Evolutionary conservation across 2,329 filamentous ascomycete genomes (phyloP).

Genomic region (Arthrobotrys musiformis): DNA sequence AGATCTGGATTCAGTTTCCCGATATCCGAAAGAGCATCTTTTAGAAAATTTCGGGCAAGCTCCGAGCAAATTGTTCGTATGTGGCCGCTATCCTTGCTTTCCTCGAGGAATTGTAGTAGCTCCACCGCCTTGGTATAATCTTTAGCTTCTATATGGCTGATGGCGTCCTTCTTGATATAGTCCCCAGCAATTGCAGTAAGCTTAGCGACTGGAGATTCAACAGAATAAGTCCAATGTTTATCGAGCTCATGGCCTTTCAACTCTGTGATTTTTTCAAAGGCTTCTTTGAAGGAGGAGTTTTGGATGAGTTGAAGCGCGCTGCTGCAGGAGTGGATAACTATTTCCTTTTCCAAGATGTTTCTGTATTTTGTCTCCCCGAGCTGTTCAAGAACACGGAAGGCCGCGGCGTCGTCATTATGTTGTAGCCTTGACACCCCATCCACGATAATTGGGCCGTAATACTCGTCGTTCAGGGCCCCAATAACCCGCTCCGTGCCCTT

Average conservation of each 20-base stretch:
- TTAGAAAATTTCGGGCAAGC: neutral
- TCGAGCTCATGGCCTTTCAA: neutral
- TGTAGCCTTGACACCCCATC: neutral
- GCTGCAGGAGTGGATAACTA: neutral
- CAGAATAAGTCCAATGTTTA: neutral
- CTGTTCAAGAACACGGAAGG: neutral
- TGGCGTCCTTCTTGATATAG: neutral
- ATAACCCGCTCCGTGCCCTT: constrained; percentile 1
- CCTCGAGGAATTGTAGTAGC: neutral
- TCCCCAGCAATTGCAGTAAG: neutral
- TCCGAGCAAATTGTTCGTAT: neutral
- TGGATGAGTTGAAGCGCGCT: neutral
- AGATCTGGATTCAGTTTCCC: neutral
- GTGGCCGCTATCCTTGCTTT: neutral
- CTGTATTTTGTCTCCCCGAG: neutral
- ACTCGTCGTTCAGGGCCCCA: neutral
- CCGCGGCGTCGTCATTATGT: neutral
- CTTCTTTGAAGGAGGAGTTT: neutral
- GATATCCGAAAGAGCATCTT: too few relatives aligned
- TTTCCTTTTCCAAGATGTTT: neutral
- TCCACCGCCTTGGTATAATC: neutral
- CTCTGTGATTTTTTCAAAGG: neutral
- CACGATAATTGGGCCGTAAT: neutral
- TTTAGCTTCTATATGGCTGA: neutral
- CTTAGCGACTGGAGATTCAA: neutral